Conservation (phyloP, 2,329 filamentous ascomycete genomes). For the Dactylellina drechsleri region DNA sequence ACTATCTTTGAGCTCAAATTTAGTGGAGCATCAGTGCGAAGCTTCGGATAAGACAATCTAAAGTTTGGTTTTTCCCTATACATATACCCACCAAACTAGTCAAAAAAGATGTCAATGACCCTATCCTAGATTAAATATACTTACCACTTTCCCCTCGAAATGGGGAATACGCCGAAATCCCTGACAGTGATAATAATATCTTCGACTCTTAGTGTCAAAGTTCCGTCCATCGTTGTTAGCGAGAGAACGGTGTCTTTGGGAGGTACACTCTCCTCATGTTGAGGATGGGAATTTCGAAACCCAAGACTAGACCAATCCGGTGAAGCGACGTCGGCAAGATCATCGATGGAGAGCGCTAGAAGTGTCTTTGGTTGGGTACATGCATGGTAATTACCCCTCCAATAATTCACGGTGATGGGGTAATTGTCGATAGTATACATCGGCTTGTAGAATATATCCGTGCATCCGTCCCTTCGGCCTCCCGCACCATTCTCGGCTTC, state of each 20-base stretch:
- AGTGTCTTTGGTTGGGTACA: neutral
- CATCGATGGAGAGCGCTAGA: constrained; percentile 11
- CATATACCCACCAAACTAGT: neutral
- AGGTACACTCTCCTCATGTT: constrained; percentile 2
- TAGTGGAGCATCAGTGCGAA: constrained; percentile 30
- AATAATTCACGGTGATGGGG: neutral
- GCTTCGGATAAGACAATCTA: constrained; percentile 15
- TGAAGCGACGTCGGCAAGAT: constrained; percentile 1
- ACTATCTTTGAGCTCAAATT: constrained; percentile 12
- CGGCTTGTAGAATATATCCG: constrained; percentile 33
- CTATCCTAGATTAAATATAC: neutral
- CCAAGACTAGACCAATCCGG: constrained; percentile 27
- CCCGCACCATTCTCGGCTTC: constrained; percentile 10
- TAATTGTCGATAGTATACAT: constrained; percentile 20
- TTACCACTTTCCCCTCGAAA: constrained; percentile 24
- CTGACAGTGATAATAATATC: constrained; percentile 31
- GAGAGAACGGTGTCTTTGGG: constrained; percentile 33
- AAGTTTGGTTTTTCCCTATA: constrained; percentile 31
- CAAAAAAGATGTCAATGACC: neutral
- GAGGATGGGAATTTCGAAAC: constrained; percentile 23
- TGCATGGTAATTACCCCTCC: constrained; percentile 14
- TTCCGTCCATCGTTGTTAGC: constrained; percentile 2
- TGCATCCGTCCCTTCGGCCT: neutral
- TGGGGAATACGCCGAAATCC: constrained; percentile 8
- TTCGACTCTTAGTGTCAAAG: constrained; percentile 25